phyloP scores from a whole-genome alignment of 2,329 filamentous ascomycete genomes.

The Colletotrichum graminicola region DNA sequence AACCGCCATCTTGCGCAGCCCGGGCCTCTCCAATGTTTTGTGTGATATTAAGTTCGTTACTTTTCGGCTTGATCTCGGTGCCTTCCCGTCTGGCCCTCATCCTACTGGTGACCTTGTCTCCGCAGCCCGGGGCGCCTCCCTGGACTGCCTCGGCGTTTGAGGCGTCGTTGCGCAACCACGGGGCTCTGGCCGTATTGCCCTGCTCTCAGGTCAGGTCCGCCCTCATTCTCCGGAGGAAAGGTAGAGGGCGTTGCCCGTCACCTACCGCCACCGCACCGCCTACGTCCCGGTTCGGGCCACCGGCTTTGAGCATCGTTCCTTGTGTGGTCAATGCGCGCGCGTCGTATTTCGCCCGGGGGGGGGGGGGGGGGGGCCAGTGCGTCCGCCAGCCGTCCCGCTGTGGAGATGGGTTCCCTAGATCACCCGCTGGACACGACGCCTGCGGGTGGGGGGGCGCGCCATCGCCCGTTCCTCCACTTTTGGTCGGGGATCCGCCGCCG shows the following conservation, averaged over 20 bases:
- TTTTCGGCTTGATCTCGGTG: neutral
- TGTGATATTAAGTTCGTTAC: neutral
- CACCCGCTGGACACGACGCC: neutral
- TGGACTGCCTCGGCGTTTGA: neutral
- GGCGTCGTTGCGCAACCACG: neutral
- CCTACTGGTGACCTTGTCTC: no score
- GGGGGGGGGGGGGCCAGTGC: neutral
- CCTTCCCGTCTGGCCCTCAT: neutral
- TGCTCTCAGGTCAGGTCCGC: neutral
- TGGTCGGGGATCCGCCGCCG: neutral
- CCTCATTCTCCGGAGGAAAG: neutral
- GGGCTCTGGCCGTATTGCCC: neutral
- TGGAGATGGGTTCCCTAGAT: neutral
- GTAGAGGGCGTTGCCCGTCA: neutral
- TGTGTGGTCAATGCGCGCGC: neutral
- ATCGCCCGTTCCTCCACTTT: neutral
- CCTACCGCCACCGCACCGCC: neutral
- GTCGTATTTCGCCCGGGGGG: neutral
- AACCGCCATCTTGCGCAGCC: slow-evolving; percentile 8
- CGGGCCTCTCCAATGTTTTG: neutral
- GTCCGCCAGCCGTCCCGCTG: neutral
- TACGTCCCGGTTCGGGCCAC: neutral
- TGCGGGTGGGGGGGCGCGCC: neutral
- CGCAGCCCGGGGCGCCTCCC: neutral
- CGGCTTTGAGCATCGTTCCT: neutral